Conservation (phyloP, 805 yeast genomes). For the Cyberlindnera mrakii region DNA sequence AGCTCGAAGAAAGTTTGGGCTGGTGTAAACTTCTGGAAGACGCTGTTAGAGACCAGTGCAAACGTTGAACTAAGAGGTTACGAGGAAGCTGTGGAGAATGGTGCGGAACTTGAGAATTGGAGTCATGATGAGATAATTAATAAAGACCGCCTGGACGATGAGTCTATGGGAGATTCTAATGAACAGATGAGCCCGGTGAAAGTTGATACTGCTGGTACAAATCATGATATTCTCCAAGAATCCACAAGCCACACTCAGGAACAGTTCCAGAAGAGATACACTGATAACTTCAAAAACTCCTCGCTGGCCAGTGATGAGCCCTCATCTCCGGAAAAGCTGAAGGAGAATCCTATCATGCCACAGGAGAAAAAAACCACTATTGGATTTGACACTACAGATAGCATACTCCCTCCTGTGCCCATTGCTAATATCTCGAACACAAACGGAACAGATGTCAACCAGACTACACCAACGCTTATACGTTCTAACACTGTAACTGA, state of each 20-base stretch:
- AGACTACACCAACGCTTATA: slow-evolving; percentile 22
- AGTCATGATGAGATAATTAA: not conserved
- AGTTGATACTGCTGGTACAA: slow-evolving; percentile 10
- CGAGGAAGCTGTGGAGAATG: slow-evolving; percentile 31
- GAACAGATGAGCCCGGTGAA: slow-evolving; percentile 25
- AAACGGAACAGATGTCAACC: slow-evolving; percentile 22
- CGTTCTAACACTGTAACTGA: slow-evolving; percentile 9
- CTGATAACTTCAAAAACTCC: slow-evolving; percentile 3
- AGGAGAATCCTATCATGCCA: slow-evolving; percentile 25
- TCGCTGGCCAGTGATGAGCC: not conserved
- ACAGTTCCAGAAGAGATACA: slow-evolving; percentile 15
- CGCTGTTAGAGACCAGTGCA: slow-evolving; percentile 71
- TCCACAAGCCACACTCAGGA: slow-evolving; percentile 18
- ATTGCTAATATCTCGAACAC: slow-evolving; percentile 20
- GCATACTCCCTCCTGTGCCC: slow-evolving; percentile 22
- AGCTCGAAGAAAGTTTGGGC: slow-evolving; percentile 58
- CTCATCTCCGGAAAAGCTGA: slow-evolving; percentile 1
- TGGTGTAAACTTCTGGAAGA: slow-evolving; percentile 69
- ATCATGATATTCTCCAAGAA: slow-evolving; percentile 15
- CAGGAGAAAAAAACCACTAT: slow-evolving; percentile 5
- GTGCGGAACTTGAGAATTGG: slow-evolving; percentile 1
- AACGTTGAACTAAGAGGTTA: slow-evolving; percentile 53
- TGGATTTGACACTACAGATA: slow-evolving; percentile 24
- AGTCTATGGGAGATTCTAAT: slow-evolving; percentile 14
- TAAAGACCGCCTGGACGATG: slow-evolving; percentile 1